Conservation (phyloP, 257 asterid genomes). For the Apocynum venetum region DNA sequence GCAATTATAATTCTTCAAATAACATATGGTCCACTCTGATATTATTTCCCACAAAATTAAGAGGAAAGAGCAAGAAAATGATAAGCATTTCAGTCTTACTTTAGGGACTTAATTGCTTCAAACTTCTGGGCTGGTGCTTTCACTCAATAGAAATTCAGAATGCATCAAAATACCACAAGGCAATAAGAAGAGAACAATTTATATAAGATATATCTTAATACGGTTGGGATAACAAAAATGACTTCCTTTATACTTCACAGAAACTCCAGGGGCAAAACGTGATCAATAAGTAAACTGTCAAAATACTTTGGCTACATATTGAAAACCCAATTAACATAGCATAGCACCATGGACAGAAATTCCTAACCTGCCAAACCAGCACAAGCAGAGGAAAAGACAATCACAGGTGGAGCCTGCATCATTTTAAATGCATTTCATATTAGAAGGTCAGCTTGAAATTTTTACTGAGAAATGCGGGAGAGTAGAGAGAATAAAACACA, state of each 20-base stretch:
- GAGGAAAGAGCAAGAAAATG: neutral
- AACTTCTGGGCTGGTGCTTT: neutral
- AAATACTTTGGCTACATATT: neutral
- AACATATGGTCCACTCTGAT: neutral
- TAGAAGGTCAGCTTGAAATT: neutral
- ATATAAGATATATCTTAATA: no score
- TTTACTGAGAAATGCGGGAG: neutral
- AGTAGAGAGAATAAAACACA: neutral
- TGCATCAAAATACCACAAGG: neutral
- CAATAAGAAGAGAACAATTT: neutral
- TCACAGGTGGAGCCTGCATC: slow-evolving; percentile 85
- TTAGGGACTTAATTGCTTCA: no score
- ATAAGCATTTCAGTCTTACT: neutral
- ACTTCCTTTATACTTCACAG: neutral
- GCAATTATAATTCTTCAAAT: neutral
- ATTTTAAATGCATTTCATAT: slow-evolving; percentile 9
- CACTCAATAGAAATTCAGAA: neutral
- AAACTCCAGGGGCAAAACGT: neutral
- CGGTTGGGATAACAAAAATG: neutral
- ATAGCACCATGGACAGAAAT: slow-evolving; percentile 14
- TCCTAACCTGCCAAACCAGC: slow-evolving; percentile 83
- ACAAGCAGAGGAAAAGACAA: slow-evolving; percentile 84
- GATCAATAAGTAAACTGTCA: neutral
- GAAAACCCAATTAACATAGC: neutral
- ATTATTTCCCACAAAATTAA: neutral